Percentiles rank a stretch among this genome's conserved stretches.
Evolutionary conservation across 768 basidiomycete species (phyloP).

Genomic region (Mycena leptocephala): DNA sequence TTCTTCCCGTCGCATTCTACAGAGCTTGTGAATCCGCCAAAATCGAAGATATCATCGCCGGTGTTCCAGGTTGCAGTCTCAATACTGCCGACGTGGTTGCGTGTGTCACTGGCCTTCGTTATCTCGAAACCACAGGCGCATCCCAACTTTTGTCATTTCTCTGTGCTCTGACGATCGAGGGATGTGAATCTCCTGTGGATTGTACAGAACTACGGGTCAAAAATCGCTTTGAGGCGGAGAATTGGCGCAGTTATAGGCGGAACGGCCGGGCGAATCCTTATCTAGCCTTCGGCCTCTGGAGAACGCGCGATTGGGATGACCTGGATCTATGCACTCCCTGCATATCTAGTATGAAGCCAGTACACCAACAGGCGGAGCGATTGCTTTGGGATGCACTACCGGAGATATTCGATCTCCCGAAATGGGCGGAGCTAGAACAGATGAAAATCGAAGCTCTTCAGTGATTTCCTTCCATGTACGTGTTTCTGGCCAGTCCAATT

Average conservation of each 20-base stretch:
- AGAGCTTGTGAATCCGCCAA: neutral
- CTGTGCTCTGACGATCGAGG: neutral
- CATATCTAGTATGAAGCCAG: neutral
- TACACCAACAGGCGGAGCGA: neutral
- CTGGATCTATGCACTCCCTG: neutral
- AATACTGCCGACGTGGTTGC: neutral
- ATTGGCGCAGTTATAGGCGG: neutral
- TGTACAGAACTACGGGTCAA: neutral
- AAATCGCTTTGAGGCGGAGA: neutral
- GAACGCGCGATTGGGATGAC: neutral
- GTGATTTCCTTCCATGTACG: neutral
- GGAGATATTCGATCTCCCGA: neutral
- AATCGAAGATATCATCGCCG: neutral
- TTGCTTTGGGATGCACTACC: neutral
- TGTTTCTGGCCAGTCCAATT: too few species aligned
- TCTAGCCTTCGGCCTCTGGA: neutral
- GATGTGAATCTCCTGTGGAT: neutral
- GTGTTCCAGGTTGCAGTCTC: neutral
- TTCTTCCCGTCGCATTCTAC: slow-evolving; percentile 9
- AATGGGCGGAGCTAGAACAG: neutral
- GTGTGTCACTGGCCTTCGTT: neutral
- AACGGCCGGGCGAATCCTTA: neutral
- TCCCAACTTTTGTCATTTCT: neutral
- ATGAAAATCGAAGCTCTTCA: neutral
- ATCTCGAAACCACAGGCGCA: neutral